Conservation (phyloP, 2,329 filamentous ascomycete species). For the Coniochaeta hoffmannii region DNA sequence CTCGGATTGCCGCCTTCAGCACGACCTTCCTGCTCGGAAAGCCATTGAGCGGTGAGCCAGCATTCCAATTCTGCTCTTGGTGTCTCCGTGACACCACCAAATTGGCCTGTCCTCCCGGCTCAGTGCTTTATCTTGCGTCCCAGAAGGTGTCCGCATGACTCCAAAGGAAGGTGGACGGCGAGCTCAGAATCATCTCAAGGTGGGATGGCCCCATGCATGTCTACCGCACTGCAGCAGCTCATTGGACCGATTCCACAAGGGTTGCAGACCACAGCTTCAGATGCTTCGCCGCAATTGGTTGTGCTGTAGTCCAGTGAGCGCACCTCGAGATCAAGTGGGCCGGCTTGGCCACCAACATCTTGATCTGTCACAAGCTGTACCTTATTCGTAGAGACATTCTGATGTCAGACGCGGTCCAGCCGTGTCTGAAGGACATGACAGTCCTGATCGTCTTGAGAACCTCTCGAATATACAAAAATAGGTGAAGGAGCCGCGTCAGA, state of each 20-base stretch:
- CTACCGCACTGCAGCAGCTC: conserved; percentile 1
- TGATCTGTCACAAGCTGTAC: background rate
- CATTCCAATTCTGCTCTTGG: background rate
- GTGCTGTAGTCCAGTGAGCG: background rate
- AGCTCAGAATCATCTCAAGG: background rate
- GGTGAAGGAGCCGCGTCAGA: background rate
- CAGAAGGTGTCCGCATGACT: conserved; percentile 5
- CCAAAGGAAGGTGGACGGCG: background rate
- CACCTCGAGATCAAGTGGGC: background rate
- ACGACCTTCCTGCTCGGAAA: background rate
- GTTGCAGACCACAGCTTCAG: background rate
- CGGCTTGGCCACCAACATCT: background rate
- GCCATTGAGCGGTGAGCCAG: background rate
- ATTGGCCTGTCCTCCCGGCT: background rate
- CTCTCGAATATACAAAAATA: background rate
- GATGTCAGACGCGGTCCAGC: background rate
- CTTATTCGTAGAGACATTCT: background rate
- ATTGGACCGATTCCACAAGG: conserved; percentile 11
- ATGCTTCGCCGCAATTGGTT: background rate
- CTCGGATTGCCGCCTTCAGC: background rate
- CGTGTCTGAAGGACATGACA: background rate
- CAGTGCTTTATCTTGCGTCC: conserved; percentile 6
- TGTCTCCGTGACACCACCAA: background rate
- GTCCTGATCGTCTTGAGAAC: background rate
- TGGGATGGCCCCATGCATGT: conserved; percentile 9